Evolutionary conservation across 371 early-diverging fungal species (phyloP).

Genomic region (Mucor sp.): DNA sequence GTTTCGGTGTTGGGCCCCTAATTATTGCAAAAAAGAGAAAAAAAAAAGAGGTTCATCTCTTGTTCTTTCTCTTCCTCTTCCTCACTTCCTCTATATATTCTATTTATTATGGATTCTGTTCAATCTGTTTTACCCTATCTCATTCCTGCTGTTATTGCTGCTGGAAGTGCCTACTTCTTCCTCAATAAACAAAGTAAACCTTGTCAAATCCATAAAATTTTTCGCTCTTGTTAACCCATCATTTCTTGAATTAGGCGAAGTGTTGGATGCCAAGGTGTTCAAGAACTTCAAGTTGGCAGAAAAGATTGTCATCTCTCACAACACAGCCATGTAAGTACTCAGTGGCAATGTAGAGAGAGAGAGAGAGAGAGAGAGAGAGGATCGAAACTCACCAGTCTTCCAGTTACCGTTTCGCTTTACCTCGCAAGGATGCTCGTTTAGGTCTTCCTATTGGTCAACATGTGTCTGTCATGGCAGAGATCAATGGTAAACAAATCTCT

Average conservation of each 20-base stretch:
- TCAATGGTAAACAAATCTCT: constrained; percentile 84
- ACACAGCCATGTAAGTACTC: constrained; percentile 83
- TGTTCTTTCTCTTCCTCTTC: background rate
- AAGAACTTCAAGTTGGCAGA: constrained; percentile 80
- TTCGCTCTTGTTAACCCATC: background rate
- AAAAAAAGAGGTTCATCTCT: background rate
- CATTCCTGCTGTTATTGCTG: constrained; percentile 44
- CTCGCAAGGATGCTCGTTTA: constrained; percentile 63
- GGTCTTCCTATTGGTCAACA: constrained; percentile 96
- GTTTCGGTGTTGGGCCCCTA: constrained; percentile 7
- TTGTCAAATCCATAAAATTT: background rate
- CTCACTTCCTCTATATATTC: background rate
- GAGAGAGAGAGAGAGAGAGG: background rate
- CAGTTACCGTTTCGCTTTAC: constrained; percentile 89
- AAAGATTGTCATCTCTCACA: constrained; percentile 77
- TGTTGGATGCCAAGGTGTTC: constrained; percentile 74
- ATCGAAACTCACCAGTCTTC: background rate
- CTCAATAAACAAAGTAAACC: constrained; percentile 35
- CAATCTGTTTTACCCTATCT: constrained; percentile 43
- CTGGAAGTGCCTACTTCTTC: constrained; percentile 46
- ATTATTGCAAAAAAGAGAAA: background rate
- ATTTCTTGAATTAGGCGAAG: constrained; percentile 32
- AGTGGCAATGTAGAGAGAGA: no score
- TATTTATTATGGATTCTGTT: constrained; percentile 35
- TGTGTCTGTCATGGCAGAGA: constrained; percentile 84